These are phyloP conservation scores for Candida michaelii DNA, from an alignment of 805 yeast genomes.

Conservation along the genomic window DNA sequence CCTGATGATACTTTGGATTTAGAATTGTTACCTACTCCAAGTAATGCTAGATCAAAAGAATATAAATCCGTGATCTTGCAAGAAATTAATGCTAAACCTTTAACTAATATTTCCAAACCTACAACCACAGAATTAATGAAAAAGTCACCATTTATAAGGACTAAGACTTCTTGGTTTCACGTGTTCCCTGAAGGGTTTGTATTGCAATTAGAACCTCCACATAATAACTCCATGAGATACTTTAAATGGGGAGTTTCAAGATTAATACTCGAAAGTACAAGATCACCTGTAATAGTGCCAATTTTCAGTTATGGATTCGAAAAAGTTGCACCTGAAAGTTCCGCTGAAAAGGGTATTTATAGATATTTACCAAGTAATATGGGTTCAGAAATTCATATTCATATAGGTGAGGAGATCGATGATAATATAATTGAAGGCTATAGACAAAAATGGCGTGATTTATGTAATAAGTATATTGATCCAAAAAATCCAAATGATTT, in stretches of 20 bases:
- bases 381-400: constrained; percentile 66
- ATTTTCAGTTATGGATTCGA: constrained; percentile 86
- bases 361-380: constrained; percentile 61
- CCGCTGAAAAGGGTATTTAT: constrained; percentile 53
- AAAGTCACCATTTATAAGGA: constrained; percentile 54
- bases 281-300: constrained; percentile 84
- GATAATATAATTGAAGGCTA: constrained; percentile 58
- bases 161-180: constrained; percentile 85
- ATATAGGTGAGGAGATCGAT: constrained; percentile 69
- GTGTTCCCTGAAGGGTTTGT: constrained; percentile 95
- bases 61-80: constrained; percentile 34
- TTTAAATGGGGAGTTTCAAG: constrained; percentile 96
- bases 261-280: constrained; percentile 75
- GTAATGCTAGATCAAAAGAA: constrained; percentile 25
- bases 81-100: constrained; percentile 29
- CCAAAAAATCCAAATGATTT: constrained; percentile 55
- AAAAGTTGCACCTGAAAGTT: constrained; percentile 76
- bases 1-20: constrained; percentile 69
- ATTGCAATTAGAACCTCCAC: constrained; percentile 77
- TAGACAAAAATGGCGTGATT: constrained; percentile 66
- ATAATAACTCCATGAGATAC: constrained; percentile 83
- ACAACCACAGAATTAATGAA: constrained; percentile 32
- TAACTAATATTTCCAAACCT: constrained; percentile 19
- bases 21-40: constrained; percentile 29
- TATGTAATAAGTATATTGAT: constrained; percentile 57